phyloP scores from a whole-genome alignment of 331 rosid genomes.

The Phaseolus coccineus region DNA sequence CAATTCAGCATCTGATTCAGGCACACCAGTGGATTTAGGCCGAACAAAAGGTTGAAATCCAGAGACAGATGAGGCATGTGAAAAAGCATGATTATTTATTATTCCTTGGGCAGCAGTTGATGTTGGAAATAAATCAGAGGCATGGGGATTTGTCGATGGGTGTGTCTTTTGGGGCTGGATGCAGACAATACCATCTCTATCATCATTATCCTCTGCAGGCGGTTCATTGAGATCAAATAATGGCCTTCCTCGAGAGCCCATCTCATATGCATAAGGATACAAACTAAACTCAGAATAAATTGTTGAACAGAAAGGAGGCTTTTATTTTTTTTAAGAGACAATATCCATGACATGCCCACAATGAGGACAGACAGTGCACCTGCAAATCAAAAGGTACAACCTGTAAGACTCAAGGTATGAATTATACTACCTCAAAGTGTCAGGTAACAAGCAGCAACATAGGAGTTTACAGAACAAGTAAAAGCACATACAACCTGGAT shows the following conservation, averaged over 20 bases:
- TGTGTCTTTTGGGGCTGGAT: conserved; percentile 79
- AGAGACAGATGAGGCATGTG: conserved; percentile 84
- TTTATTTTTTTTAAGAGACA: conserved; percentile 48
- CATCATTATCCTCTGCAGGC: conserved; percentile 86
- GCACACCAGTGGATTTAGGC: conserved; percentile 55
- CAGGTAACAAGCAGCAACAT: not conserved
- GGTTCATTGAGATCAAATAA: conserved; percentile 99
- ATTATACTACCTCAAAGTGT: not conserved
- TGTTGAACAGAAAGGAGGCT: conserved; percentile 30
- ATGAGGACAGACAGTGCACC: conserved; percentile 31
- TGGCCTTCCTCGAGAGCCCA: conserved; percentile 96
- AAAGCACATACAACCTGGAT: not conserved
- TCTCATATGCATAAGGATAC: conserved; percentile 87
- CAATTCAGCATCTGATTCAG: conserved; percentile 59
- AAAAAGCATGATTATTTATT: conserved; percentile 74
- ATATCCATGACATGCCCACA: conserved; percentile 62
- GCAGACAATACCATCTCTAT: conserved; percentile 51
- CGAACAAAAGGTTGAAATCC: conserved; percentile 97
- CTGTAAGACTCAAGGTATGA: conserved; percentile 1
- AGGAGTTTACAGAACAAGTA: not conserved
- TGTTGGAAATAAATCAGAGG: conserved; percentile 62
- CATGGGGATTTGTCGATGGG: conserved; percentile 63
- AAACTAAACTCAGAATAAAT: conserved; percentile 53
- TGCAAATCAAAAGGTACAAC: conserved; percentile 33
- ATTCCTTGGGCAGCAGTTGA: conserved; percentile 68